Conservation (phyloP, 495 filamentous ascomycete genomes). For the Podospora fimiseda region DNA sequence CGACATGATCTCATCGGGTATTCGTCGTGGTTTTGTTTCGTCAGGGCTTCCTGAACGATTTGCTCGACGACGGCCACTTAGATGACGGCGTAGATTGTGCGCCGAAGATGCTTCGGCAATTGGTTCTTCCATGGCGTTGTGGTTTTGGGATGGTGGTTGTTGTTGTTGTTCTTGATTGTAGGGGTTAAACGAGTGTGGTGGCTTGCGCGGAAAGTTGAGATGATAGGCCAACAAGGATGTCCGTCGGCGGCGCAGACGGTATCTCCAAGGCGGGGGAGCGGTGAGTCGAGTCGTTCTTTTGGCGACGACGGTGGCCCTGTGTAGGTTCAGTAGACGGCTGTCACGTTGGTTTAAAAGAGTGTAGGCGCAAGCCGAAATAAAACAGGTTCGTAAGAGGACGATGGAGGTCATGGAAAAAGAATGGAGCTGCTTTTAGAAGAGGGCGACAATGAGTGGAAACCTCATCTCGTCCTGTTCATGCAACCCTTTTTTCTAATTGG, state of each 20-base stretch:
- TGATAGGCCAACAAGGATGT: slow-evolving; percentile 18
- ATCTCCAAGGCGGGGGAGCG: slow-evolving; percentile 14
- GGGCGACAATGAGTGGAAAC: slow-evolving; percentile 26
- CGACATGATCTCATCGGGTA: slow-evolving; percentile 19
- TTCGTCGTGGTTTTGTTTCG: slow-evolving; percentile 13
- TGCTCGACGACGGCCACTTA: not conserved
- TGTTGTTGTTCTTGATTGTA: not conserved
- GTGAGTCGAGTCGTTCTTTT: slow-evolving; percentile 23
- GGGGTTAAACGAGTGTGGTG: slow-evolving; percentile 13
- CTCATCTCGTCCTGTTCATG: slow-evolving; percentile 30
- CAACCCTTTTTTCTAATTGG: slow-evolving; percentile 25
- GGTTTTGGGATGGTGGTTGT: slow-evolving; percentile 4
- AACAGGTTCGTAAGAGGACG: slow-evolving; percentile 28
- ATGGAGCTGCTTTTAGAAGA: slow-evolving; percentile 17
- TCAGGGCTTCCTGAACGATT: slow-evolving; percentile 13
- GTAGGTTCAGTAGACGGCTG: slow-evolving; percentile 23
- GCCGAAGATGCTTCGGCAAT: slow-evolving; percentile 17
- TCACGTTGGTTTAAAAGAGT: slow-evolving; percentile 31
- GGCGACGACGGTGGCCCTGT: slow-evolving; percentile 32
- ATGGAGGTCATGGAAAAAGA: slow-evolving; percentile 30
- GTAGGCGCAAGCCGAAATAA: slow-evolving; percentile 29
- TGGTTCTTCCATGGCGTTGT: slow-evolving; percentile 22
- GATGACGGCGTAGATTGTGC: slow-evolving; percentile 12
- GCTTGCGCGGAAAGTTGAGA: slow-evolving; percentile 18
- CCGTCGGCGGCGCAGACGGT: slow-evolving; percentile 22